A percentile compares a stretch with the other conserved stretches of the same genome.
Conservation (phyloP, 177 flowering plant genomes). For the Tripterygium wilfordii region DNA sequence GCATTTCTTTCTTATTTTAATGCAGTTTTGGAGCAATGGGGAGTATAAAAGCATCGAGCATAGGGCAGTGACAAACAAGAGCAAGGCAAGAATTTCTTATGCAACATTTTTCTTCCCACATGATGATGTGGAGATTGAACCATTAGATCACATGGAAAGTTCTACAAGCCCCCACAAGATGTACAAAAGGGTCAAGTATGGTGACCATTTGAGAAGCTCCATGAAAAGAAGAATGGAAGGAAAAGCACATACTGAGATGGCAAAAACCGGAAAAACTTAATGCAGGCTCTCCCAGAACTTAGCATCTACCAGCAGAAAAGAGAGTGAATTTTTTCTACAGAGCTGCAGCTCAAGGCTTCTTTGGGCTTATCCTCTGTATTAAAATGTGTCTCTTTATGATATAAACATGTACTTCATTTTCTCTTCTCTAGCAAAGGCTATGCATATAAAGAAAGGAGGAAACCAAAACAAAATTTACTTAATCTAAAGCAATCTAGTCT, state of each 20-base stretch:
- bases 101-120: constrained; percentile 30
- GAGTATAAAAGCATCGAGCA: constrained; percentile 32
- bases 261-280: background rate
- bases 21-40: constrained; percentile 25
- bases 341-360: too few relatives aligned
- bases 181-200: constrained; percentile 17
- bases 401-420: too few relatives aligned
- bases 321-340: too few relatives aligned
- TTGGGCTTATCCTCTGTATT: too few relatives aligned
- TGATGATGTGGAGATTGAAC: constrained; percentile 28
- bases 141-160: constrained; percentile 20
- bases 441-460: too few relatives aligned
- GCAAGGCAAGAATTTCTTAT: constrained; percentile 26
- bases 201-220: constrained; percentile 13
- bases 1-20: background rate
- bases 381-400: too few relatives aligned
- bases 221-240: constrained; percentile 10
- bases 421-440: too few relatives aligned
- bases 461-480: too few relatives aligned
- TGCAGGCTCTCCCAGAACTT: background rate
- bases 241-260: constrained; percentile 2
- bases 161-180: background rate
- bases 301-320: too few relatives aligned
- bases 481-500: too few relatives aligned
- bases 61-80: constrained; percentile 28